phyloP scores from a whole-genome alignment of 371 early-diverging fungal genomes.

The Antonospora locustae region DNA sequence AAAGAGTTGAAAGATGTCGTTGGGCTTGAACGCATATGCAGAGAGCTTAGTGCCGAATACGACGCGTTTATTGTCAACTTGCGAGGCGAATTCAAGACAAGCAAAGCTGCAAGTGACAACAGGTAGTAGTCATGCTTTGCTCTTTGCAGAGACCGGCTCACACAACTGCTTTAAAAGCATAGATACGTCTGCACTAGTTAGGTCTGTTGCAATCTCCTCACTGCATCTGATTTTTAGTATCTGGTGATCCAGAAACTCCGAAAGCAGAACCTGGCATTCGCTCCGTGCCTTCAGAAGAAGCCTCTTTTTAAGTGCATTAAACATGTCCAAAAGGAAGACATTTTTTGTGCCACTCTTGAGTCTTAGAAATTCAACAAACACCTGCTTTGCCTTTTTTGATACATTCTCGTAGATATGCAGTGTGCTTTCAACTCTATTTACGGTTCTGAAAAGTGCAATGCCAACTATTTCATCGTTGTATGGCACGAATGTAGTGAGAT shows the following conservation, averaged over 20 bases:
- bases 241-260: slow-evolving; percentile 46
- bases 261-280: slow-evolving; percentile 13
- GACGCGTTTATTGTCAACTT: too few species aligned
- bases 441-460: too few species aligned
- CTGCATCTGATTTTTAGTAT: slow-evolving; percentile 44
- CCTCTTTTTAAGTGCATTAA: slow-evolving; percentile 25
- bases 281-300: slow-evolving; percentile 16
- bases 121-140: too few species aligned
- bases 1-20: too few species aligned
- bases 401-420: slow-evolving; percentile 33
- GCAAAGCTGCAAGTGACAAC: too few species aligned
- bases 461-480: slow-evolving; percentile 38
- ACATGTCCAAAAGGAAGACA: slow-evolving; percentile 10
- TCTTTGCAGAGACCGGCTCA: too few species aligned
- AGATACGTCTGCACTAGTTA: too few species aligned
- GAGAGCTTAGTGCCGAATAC: too few species aligned
- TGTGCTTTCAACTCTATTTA: slow-evolving; percentile 1
- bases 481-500: slow-evolving; percentile 47
- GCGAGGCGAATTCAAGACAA: too few species aligned
- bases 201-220: too few species aligned
- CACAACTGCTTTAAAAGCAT: too few species aligned
- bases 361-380: slow-evolving; percentile 26
- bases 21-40: too few species aligned
- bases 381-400: slow-evolving; percentile 20
- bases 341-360: neutral